Evolutionary conservation across 2,329 filamentous ascomycete species (phyloP), one percentile per base, ranked within the genome.

Genomic region (Diaporthe citriasiana): DNA sequence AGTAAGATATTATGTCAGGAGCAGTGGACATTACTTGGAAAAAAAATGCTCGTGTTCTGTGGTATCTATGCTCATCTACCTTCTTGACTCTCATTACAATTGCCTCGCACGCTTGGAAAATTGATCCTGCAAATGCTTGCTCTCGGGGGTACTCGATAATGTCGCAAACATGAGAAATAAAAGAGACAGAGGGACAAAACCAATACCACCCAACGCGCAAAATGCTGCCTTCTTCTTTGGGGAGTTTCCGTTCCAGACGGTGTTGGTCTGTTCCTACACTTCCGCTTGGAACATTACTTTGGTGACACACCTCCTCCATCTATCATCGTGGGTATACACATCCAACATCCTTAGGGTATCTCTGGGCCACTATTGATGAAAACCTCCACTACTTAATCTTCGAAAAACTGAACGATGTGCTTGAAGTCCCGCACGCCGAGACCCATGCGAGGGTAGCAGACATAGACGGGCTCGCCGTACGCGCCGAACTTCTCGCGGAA

Each of bases 401-500:
- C 93, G 82, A 98, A 97, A 86, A 97, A 98, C 81, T 93, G 93
- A 85, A 98, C 88, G 78, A 98, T 91, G n/a, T 95, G 94, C 81
- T 93, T 91, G 76, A 95, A 91, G 56, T 95, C 95, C 76, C 92
- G 90, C 59, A 95, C 91, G 1, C 95, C 95, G 38, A 98, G 88
- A 10, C 95, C 95, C 80, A 95, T 92, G 73, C 93, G 92, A 53
- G 95, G 95, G 83, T 97, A 98, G 81, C 94, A 95, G 77, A 98
- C 95, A 83, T 94, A 98, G 38, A 96, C 91, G 63, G 93, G 91
- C 80, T 98, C 95, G 75, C 95, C 94, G 73, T 91, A 86, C 6
- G 94, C 94, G 70, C 95, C 95, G 82, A 98, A 91, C 88, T 98
- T 98, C 85, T 94, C 93, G 75, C 95, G 88, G 86, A 98, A 98